Evolutionary conservation across 257 asterid species (phyloP), one percentile per base, ranked within the genome.

Genomic region (Solanum rostratum): DNA sequence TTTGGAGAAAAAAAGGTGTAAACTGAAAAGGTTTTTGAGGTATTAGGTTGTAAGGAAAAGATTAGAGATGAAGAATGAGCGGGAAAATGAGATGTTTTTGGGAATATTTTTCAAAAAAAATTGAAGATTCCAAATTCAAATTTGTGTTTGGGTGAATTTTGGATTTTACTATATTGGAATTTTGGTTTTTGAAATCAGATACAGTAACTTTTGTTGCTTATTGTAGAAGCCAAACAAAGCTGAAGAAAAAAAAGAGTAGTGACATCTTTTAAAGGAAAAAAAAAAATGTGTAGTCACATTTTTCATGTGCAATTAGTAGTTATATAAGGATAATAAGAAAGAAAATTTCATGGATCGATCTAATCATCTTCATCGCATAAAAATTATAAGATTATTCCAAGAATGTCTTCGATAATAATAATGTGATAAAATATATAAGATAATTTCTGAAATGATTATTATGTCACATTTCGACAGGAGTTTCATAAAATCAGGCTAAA

Each of bases 271-370:
- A n/a, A n/a, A n/a, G n/a, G n/a, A n/a, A n/a, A n/a, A n/a, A n/a
- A n/a, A 6, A 55, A 9, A 16, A 18, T 20, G 14, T 55, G 63
- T 55, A 8, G 3, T 20, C 39, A 33, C 39, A 4, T 3, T 33
- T 33, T 33, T 33, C 39, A 33, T 33, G 37, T 33, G 5, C 5
- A 33, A 33, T 33, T 8, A 20, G 8, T 20, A 3, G 0, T 55
- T 0, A 0, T 8, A 1, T 20, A 55, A 0, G 1, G 10, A 2
- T 20, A 8, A 55, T 0, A 33, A 33, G 5, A 3, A 33, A 33
- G 37, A 33, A 33, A 33, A 33, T 2, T 33, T 33, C 3, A 33
- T 33, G 37, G 37, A 33, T 4, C 37, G 4, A 33, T 3, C 3
- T 0, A 33, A 33, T 33, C 3, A 33, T 33, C 3, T 33, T 33